These are phyloP conservation scores for Solanum peruvianum DNA, from an alignment of 257 asterid genomes.

Conservation along the genomic window DNA sequence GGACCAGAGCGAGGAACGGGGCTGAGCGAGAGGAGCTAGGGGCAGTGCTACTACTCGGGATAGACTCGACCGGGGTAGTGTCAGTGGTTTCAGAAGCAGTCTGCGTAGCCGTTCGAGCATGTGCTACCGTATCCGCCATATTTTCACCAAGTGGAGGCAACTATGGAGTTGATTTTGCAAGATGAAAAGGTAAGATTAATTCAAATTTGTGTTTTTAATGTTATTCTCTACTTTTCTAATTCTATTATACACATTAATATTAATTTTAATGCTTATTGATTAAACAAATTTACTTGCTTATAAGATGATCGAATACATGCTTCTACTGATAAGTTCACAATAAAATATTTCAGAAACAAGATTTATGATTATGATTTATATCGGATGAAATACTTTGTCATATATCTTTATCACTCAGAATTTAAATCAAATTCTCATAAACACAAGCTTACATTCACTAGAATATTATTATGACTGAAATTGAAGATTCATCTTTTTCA, in stretches of 20 bases:
- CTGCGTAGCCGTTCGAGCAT: too few species aligned
- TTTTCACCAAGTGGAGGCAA: too few species aligned
- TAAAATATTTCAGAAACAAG: neutral
- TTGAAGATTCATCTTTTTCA: neutral
- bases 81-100: too few species aligned
- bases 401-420: rapidly evolving
- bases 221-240: too few species aligned
- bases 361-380: neutral
- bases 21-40: too few species aligned
- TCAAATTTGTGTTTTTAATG: neutral
- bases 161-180: neutral
- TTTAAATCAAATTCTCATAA: neutral
- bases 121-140: too few species aligned
- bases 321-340: neutral
- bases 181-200: neutral
- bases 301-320: neutral
- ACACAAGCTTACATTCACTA: neutral
- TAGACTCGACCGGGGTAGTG: too few species aligned
- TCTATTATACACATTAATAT: too few species aligned
- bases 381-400: neutral
- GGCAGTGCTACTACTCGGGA: too few species aligned
- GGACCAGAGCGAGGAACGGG: too few species aligned
- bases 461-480: neutral
- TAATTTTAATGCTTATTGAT: neutral
- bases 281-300: neutral